Evolutionary conservation across 768 basidiomycete species (phyloP).

Genomic region (Boletus reticulatus): DNA sequence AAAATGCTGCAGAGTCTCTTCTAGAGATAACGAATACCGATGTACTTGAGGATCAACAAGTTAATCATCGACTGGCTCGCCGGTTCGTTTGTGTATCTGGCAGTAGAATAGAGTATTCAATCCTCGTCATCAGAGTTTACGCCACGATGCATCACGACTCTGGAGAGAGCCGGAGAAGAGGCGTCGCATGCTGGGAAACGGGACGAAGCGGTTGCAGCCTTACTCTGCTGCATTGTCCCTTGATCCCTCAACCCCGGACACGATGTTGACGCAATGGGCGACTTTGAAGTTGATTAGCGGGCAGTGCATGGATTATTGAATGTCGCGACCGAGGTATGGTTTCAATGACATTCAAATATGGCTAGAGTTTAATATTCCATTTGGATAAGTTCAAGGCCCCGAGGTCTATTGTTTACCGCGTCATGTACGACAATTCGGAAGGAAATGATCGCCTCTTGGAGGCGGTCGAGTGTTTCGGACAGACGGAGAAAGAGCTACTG

Average conservation of each 20-base stretch:
- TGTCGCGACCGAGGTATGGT: neutral
- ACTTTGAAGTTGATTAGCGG: neutral
- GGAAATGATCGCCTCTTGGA: neutral
- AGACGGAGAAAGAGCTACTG: neutral
- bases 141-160: neutral
- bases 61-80: constrained; percentile 1
- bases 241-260: neutral
- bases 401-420: neutral
- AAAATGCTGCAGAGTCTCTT: neutral
- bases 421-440: neutral
- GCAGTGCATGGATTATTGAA: neutral
- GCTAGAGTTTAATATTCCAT: no score
- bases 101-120: no score
- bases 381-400: neutral
- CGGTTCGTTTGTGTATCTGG: neutral
- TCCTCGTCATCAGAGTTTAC: no score
- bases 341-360: neutral
- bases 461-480: neutral
- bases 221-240: constrained; percentile 1
- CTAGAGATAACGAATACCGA: neutral
- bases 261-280: neutral
- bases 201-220: neutral
- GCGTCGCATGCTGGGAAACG: neutral
- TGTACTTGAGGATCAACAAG: neutral
- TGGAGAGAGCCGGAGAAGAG: neutral